A percentile compares a stretch with the other conserved stretches of the same genome.
phyloP scores from a whole-genome alignment of 2,329 filamentous ascomycete genomes.

The Beauveria varroae region DNA sequence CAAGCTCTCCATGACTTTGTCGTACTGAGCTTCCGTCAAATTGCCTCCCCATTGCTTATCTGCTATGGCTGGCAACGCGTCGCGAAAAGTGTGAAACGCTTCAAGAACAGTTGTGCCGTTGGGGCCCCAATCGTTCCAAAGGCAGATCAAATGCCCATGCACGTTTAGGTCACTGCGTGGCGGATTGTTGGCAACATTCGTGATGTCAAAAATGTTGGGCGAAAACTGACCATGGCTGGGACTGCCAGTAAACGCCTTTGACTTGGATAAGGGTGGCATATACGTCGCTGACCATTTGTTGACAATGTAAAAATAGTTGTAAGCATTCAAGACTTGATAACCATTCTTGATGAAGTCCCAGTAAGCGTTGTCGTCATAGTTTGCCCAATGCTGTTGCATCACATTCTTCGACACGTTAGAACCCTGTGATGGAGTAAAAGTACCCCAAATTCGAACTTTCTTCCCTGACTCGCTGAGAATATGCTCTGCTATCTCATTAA shows the following conservation, averaged over 20 bases:
- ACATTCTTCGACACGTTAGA: slow-evolving; percentile 14
- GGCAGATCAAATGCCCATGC: slow-evolving; percentile 15
- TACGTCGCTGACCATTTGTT: slow-evolving; percentile 27
- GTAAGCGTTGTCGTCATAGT: slow-evolving; percentile 14
- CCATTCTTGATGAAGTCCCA: slow-evolving; percentile 16
- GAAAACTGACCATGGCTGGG: slow-evolving; percentile 11
- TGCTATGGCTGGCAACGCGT: slow-evolving; percentile 17
- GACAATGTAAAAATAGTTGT: slow-evolving; percentile 17
- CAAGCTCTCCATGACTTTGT: slow-evolving; percentile 13
- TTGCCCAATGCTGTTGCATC: slow-evolving; percentile 28
- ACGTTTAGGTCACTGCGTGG: slow-evolving; percentile 12
- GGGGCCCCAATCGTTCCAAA: slow-evolving; percentile 19
- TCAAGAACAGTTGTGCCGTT: slow-evolving; percentile 15
- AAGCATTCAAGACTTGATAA: slow-evolving; percentile 19
- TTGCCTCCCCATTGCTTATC: slow-evolving; percentile 21
- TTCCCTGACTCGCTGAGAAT: slow-evolving; percentile 37
- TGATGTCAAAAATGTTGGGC: slow-evolving; percentile 18
- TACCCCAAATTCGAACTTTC: slow-evolving; percentile 45
- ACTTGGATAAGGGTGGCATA: slow-evolving; percentile 41
- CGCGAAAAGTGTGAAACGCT: slow-evolving; percentile 16
- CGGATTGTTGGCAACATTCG: slow-evolving; percentile 15
- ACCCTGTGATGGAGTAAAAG: slow-evolving; percentile 17
- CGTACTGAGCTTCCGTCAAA: slow-evolving; percentile 12
- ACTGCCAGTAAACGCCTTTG: slow-evolving; percentile 24
- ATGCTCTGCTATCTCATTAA: slow-evolving; percentile 37